phyloP scores from a whole-genome alignment of 495 filamentous ascomycete genomes.

The Penicillium malachiteum region DNA sequence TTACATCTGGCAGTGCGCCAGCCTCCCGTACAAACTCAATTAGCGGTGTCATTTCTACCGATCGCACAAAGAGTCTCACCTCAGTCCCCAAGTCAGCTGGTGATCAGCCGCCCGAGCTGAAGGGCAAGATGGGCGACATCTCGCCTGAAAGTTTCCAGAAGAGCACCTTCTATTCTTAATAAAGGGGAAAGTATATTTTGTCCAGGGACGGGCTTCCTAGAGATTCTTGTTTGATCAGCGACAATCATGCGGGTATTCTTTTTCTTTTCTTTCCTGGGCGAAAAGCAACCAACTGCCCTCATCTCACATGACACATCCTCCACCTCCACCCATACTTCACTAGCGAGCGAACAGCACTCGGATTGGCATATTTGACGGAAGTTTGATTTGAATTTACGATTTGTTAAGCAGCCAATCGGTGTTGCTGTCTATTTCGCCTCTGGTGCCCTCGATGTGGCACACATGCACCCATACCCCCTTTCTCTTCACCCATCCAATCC shows the following conservation, averaged over 20 bases:
- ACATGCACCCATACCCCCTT: neutral
- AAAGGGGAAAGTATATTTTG: neutral
- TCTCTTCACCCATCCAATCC: neutral
- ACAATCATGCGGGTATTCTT: neutral
- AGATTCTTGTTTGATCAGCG: neutral
- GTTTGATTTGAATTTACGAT: neutral
- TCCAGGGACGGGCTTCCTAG: neutral
- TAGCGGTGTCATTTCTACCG: constrained; percentile 44
- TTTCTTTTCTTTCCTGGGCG: neutral
- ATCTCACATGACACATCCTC: neutral
- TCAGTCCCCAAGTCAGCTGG: constrained; percentile 17
- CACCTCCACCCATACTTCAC: neutral
- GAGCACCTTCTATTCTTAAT: constrained; percentile 70
- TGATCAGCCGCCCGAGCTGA: constrained; percentile 40
- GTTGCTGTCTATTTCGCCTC: neutral
- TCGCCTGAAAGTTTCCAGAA: constrained; percentile 87
- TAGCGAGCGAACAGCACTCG: neutral
- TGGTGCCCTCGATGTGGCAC: too few species aligned
- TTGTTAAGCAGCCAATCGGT: neutral
- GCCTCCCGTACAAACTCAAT: constrained; percentile 56
- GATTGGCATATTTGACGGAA: too few species aligned
- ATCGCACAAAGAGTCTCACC: constrained; percentile 29
- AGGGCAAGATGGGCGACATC: constrained; percentile 59
- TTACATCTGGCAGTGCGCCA: constrained; percentile 45
- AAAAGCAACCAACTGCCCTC: neutral